Conservation (phyloP, 352 stramenopile species). For the Globisporangium apiculatum region DNA sequence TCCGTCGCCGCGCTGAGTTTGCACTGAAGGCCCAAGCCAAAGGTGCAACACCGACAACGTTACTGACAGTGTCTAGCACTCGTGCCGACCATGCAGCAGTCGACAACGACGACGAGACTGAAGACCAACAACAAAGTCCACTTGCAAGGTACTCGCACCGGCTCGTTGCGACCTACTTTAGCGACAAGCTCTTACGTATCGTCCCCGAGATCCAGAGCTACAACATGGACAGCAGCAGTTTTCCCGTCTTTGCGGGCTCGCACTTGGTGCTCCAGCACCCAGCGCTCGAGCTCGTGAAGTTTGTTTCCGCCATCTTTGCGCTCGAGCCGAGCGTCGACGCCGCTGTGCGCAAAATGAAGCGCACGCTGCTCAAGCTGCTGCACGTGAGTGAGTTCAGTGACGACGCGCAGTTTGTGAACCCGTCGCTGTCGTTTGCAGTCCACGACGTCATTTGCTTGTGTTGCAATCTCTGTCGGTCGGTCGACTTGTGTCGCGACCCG, state of each 20-base stretch:
- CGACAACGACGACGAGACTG: constrained; percentile 24
- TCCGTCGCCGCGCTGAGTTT: constrained; percentile 65
- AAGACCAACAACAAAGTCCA: constrained; percentile 28
- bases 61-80: too few relatives aligned
- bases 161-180: constrained; percentile 65
- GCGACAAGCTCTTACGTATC: constrained; percentile 69
- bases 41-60: background rate
- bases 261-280: constrained; percentile 80
- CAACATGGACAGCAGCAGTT: constrained; percentile 59
- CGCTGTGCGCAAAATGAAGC: constrained; percentile 88
- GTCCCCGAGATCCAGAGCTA: constrained; percentile 71
- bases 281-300: constrained; percentile 97
- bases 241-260: constrained; percentile 81
- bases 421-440: constrained; percentile 93
- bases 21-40: constrained; percentile 23
- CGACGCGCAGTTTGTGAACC: constrained; percentile 90
- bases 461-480: constrained; percentile 93
- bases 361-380: constrained; percentile 86
- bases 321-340: constrained; percentile 90
- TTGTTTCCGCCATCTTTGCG: constrained; percentile 88
- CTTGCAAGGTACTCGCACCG: constrained; percentile 67
- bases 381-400: constrained; percentile 68
- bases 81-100: constrained; percentile 10
- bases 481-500: constrained; percentile 96
- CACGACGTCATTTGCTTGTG: constrained; percentile 95